Conservation (phyloP, 1,284 basidiomycete genomes). For the Lentinus polychrous region DNA sequence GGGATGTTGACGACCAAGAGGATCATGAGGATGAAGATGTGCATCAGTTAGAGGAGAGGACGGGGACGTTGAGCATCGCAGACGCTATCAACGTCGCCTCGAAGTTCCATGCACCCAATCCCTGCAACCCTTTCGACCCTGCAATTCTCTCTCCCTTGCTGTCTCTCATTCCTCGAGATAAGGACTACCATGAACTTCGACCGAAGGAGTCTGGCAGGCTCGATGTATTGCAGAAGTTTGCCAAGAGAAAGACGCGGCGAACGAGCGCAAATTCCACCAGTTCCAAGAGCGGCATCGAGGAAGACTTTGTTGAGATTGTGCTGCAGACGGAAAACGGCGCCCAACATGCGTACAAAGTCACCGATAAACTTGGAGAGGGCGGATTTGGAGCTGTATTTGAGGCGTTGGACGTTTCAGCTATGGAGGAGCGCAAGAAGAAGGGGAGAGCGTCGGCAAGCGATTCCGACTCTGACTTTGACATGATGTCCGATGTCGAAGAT, state of each 20-base stretch:
- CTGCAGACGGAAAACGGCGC: slow-evolving; percentile 33
- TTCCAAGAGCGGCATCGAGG: slow-evolving; percentile 33
- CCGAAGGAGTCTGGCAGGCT: slow-evolving; percentile 51
- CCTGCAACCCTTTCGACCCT: slow-evolving; percentile 83
- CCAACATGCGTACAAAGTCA: slow-evolving; percentile 60
- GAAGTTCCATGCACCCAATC: slow-evolving; percentile 71
- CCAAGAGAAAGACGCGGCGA: slow-evolving; percentile 45
- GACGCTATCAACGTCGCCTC: slow-evolving; percentile 56
- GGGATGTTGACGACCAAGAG: slow-evolving; percentile 21
- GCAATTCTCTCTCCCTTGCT: slow-evolving; percentile 63
- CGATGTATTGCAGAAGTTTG: slow-evolving; percentile 60
- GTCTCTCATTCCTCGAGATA: slow-evolving; percentile 57
- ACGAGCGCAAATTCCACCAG: slow-evolving; percentile 37
- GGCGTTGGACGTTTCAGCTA: slow-evolving; percentile 54
- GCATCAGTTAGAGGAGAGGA: slow-evolving; percentile 41
- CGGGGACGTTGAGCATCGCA: slow-evolving; percentile 53
- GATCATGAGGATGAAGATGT: slow-evolving; percentile 19
- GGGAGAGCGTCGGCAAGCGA: slow-evolving; percentile 16
- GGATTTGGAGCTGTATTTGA: slow-evolving; percentile 94
- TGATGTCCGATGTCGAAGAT: slow-evolving; percentile 53
- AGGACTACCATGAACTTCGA: slow-evolving; percentile 62
- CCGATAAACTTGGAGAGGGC: slow-evolving; percentile 92
- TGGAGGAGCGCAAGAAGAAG: slow-evolving; percentile 11
- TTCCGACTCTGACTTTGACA: slow-evolving; percentile 43
- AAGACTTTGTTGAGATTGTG: slow-evolving; percentile 36